Base-by-base conservation (phyloP, 345 rosid species). In the Balakata baccata region DNA sequence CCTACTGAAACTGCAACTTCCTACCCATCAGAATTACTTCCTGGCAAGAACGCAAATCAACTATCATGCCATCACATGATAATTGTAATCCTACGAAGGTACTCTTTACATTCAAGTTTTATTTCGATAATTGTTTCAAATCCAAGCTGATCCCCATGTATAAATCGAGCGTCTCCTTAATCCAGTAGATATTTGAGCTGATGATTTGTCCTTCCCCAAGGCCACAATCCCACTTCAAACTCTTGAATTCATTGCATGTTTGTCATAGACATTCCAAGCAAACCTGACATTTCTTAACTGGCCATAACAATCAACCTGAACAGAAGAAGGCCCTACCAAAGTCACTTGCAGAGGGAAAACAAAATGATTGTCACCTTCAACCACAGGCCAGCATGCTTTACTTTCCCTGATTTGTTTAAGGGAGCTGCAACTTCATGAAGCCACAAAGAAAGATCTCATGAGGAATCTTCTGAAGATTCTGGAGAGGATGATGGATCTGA, bases 401-500 rank as follows among this genome's bases (percentile, higher is more conserved):
- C 69, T 56, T 60, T 53, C 65, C 76, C 58, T 64, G n/a, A 46
- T 29, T 25, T 38, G 57, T 63, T 39, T 34, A 20, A 57, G 16
- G 43, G 50, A 76, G 47, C 77, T 57, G 43, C 62, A 57, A 29
- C 60, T 67, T 38, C 11, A 37, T 70, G 22, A 69, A 20, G 17
- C 56, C 10, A 18, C 0, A n/a, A 10, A 50, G 1, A 58, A 57
- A 12, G 22, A 74, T 25, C 66, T 81, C 82, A 88, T 20, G 74
- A 81, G 51, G 92, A 83, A 60, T 65, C 53, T 12, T 46, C 68
- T 25, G 83, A 29, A n/a, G n/a, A n/a, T 12, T 46, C 68, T 25
- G 83, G 39, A 6, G 84, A 79, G 34, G 82, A 66, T 41, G 83
- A 74, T 49, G 59, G 61, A 18, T 83, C 86, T 22, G 92, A 89